A percentile compares a stretch with the other conserved stretches of the same genome.
Evolutionary conservation across 1,139 yeast species (phyloP).

Genomic region (Kodamaea anthophila): DNA sequence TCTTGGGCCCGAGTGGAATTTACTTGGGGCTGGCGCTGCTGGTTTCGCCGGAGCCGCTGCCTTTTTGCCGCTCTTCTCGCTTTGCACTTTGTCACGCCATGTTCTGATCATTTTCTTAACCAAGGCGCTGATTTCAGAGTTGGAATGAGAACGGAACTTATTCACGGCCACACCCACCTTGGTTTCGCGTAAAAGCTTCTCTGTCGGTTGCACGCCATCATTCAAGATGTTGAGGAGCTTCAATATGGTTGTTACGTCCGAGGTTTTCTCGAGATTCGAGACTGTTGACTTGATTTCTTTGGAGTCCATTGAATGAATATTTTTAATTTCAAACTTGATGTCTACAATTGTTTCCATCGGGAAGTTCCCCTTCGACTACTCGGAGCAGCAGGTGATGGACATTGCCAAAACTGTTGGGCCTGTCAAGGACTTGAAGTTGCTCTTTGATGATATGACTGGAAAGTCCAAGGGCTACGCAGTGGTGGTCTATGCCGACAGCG

Average conservation of each 20-base stretch:
- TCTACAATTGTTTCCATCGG: slow-evolving; percentile 13
- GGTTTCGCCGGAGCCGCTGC: slow-evolving; percentile 3
- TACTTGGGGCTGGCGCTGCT: slow-evolving; percentile 9
- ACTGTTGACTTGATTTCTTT: slow-evolving; percentile 70
- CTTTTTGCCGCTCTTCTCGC: slow-evolving; percentile 53
- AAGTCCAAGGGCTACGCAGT: slow-evolving; percentile 89
- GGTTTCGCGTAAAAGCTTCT: slow-evolving; percentile 80
- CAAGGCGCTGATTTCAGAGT: slow-evolving; percentile 56
- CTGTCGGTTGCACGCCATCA: slow-evolving; percentile 77
- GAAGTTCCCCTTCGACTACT: slow-evolving; percentile 22
- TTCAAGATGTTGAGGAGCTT: slow-evolving; percentile 63
- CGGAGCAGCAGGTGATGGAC: slow-evolving; percentile 84
- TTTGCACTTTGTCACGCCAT: slow-evolving; percentile 89
- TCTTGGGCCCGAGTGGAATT: slow-evolving; percentile 47
- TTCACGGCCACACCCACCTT: slow-evolving; percentile 97
- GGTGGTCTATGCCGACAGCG: slow-evolving; percentile 67
- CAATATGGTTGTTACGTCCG: slow-evolving; percentile 59
- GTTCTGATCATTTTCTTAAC: slow-evolving; percentile 78
- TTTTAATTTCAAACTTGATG: slow-evolving; percentile 1
- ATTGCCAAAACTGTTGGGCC: slow-evolving; percentile 84
- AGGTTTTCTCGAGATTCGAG: slow-evolving; percentile 66
- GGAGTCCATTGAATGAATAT: slow-evolving; percentile 48
- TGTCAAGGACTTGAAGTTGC: slow-evolving; percentile 64
- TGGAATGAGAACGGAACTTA: slow-evolving; percentile 67
- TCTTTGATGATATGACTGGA: slow-evolving; percentile 86